Evolutionary conservation across 1,284 basidiomycete species (phyloP), one percentile per base, ranked within the genome.

Genomic region (Volvariella surrecta): DNA sequence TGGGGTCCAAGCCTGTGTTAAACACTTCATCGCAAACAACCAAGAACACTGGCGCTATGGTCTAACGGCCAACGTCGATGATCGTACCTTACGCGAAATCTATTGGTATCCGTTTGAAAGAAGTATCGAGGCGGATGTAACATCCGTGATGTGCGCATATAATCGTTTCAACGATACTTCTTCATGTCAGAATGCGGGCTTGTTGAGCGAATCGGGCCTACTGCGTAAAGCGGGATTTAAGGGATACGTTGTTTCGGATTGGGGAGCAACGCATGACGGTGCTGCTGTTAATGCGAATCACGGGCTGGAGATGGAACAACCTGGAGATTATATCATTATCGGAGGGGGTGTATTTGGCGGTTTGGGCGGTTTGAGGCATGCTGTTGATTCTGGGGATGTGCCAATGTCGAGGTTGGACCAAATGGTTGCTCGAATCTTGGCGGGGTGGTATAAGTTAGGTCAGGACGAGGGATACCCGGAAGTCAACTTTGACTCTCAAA

Each of bases 141-240:
- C 77, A 1, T 62, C 77, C 1, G 67, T 88, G 41, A 89, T 89
- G 85, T 87, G 82, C 53, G 75, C 78, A 9, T 87, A 87, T 58
- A 81, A 79, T 59, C 57, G 63, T 52, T 58, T 71, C 40, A 68
- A 70, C 44, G 60, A 57, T 2, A 70, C 62, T 17, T 67, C 64
- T 2, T 61, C 65, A 2, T 70, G 68, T 46, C 67, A 67, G 37
- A 61, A 68, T 44, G 57, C 60, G 1, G 54, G 46, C 16, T 55
- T 68, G 30, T 50, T 69, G 32, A 63, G 66, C 3, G 57, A 62
- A 2, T 51, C 58, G 37, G 67, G 67, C 0, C 49, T 66, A 19
- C 48, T 71, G 44, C 60, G 57, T 32, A 58, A 54, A 22, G 58
- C 59, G 43, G 69, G 69, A 0, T 72, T 72, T 54, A 56, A 65